phyloP scores from a whole-genome alignment of 257 asterid genomes.

The Solanum appendiculatum region DNA sequence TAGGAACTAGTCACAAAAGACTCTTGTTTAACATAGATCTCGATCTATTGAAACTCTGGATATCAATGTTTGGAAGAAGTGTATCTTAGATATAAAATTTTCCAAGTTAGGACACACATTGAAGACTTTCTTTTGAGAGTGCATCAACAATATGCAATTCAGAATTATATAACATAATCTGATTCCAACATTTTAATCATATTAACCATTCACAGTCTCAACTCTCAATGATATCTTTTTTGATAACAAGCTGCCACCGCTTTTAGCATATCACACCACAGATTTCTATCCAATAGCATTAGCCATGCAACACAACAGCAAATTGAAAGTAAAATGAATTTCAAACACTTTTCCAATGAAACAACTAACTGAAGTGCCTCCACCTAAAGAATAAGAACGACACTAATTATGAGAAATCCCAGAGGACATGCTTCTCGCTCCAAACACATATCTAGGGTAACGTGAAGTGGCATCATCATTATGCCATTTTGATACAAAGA shows the following conservation, averaged over 20 bases:
- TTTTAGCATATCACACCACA: background rate
- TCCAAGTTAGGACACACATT: background rate
- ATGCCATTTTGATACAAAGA: background rate
- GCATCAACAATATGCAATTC: background rate
- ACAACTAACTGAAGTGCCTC: background rate
- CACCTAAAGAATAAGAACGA: background rate
- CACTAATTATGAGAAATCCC: background rate
- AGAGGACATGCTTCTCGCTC: background rate
- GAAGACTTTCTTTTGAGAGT: background rate
- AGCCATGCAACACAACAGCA: background rate
- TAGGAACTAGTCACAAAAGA: background rate
- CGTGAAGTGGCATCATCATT: background rate
- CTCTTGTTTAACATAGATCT: background rate
- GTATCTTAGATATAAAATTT: background rate
- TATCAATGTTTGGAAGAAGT: background rate
- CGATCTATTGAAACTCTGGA: background rate
- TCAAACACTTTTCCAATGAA: background rate
- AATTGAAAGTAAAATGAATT: background rate
- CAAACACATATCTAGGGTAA: background rate
- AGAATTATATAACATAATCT: background rate
- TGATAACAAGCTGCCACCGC: background rate
- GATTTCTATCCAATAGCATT: background rate
- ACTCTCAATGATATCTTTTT: background rate
- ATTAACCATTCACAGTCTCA: background rate
- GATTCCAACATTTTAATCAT: background rate